Conservation (phyloP, 352 stramenopile genomes). For the Blastocystis sp. region DNA sequence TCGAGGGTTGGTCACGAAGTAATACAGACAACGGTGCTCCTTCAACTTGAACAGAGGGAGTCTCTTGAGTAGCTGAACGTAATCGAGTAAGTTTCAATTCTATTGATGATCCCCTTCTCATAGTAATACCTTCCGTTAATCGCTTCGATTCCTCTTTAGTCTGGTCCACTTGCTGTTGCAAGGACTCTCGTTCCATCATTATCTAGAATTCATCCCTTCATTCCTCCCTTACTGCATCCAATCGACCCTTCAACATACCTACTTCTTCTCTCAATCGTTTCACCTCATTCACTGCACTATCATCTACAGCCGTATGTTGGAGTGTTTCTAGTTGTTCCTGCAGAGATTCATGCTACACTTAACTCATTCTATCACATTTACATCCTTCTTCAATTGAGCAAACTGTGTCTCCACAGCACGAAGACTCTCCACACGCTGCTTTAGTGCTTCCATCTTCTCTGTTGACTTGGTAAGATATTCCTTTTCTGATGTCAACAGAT, state of each 20-base stretch:
- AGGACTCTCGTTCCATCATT: not conserved
- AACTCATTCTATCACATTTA: not conserved
- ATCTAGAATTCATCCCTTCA: not conserved
- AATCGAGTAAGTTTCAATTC: not conserved
- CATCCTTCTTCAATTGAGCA: not conserved
- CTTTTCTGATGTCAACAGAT: conserved; percentile 3
- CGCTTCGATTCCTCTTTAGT: not conserved
- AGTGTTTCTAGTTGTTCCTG: not conserved
- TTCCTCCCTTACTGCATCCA: not conserved
- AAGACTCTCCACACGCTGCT: conserved; percentile 2
- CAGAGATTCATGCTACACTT: not conserved
- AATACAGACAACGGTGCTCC: too few species aligned
- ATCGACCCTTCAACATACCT: not conserved
- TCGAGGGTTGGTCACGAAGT: too few species aligned
- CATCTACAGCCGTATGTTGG: not conserved
- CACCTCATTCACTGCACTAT: not conserved
- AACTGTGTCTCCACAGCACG: not conserved
- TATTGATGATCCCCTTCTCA: not conserved
- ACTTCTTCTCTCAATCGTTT: conserved; percentile 7
- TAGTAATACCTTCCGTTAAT: not conserved
- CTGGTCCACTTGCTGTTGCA: not conserved
- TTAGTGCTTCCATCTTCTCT: conserved; percentile 5
- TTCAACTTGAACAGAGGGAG: too few species aligned
- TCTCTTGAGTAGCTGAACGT: too few species aligned
- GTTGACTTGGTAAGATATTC: conserved; percentile 2